Conservation (phyloP, 208 protist species). For the Trypanosoma brucei region DNA sequence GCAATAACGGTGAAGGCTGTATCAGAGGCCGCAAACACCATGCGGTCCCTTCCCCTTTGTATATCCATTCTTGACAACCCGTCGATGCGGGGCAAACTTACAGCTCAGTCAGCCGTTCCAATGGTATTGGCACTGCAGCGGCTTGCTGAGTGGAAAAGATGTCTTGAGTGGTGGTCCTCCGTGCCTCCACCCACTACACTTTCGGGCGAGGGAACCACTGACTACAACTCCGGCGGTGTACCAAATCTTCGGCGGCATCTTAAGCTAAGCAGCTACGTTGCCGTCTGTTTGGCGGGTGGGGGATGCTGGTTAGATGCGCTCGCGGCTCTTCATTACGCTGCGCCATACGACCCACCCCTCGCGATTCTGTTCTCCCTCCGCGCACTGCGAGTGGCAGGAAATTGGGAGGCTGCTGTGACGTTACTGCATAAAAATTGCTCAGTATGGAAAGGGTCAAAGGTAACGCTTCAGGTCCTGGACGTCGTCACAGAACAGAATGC, state of each 20-base stretch:
- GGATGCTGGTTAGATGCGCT: slow-evolving; percentile 22
- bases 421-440: slow-evolving; percentile 1
- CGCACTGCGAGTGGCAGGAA: slow-evolving; percentile 26
- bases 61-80: slow-evolving; percentile 4
- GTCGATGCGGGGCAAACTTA: slow-evolving; percentile 7
- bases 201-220: background rate
- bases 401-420: slow-evolving; percentile 20
- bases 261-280: slow-evolving; percentile 61
- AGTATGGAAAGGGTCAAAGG: slow-evolving; percentile 10
- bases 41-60: slow-evolving; percentile 21
- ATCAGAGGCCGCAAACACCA: slow-evolving; percentile 23
- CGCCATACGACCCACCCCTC: slow-evolving; percentile 20
- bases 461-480: slow-evolving; percentile 16
- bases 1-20: slow-evolving; percentile 14
- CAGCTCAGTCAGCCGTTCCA: slow-evolving; percentile 10
- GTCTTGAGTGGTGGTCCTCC: slow-evolving; percentile 24
- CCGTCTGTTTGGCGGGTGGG: slow-evolving; percentile 32
- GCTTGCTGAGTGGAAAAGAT: slow-evolving; percentile 12
- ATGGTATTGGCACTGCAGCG: slow-evolving; percentile 20
- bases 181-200: background rate
- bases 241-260: slow-evolving; percentile 30
- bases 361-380: slow-evolving; percentile 47
- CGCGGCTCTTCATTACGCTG: slow-evolving; percentile 23
- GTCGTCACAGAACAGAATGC: slow-evolving; percentile 23
- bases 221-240: background rate